phyloP scores from a whole-genome alignment of 1,284 basidiomycete genomes.

The Sporisorium graminicola region DNA sequence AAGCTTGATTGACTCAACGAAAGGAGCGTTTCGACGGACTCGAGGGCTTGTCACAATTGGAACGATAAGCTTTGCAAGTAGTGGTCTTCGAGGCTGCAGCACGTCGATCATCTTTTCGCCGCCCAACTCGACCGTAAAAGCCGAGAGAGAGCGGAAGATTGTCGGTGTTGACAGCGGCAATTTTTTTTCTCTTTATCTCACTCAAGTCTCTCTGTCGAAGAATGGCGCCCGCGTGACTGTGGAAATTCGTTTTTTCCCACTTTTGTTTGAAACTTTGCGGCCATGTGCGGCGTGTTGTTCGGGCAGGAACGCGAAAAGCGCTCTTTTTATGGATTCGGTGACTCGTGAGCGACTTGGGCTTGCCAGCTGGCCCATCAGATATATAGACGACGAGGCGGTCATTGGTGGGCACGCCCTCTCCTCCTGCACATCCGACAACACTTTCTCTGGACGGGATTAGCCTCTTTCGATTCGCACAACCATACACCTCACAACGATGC shows the following conservation, averaged over 20 bases:
- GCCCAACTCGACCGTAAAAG: slow-evolving; percentile 14
- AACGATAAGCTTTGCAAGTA: slow-evolving; percentile 3
- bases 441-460: not conserved
- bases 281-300: slow-evolving; percentile 2
- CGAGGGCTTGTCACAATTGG: not conserved
- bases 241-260: slow-evolving; percentile 2
- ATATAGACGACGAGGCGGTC: no score
- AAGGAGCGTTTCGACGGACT: not conserved
- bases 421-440: not conserved
- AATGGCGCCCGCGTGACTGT: slow-evolving; percentile 7
- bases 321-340: not conserved
- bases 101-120: not conserved
- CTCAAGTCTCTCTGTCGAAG: not conserved
- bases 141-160: not conserved
- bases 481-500: slow-evolving; percentile 9
- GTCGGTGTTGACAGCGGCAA: slow-evolving; percentile 3
- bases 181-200: not conserved
- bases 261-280: not conserved
- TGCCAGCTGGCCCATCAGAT: not conserved
- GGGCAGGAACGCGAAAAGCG: not conserved
- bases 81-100: not conserved
- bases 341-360: no score
- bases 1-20: not conserved
- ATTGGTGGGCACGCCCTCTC: not conserved
- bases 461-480: not conserved